Conservation (phyloP, 2,329 filamentous ascomycete genomes). For the Dothidotthia symphoricarpi region DNA sequence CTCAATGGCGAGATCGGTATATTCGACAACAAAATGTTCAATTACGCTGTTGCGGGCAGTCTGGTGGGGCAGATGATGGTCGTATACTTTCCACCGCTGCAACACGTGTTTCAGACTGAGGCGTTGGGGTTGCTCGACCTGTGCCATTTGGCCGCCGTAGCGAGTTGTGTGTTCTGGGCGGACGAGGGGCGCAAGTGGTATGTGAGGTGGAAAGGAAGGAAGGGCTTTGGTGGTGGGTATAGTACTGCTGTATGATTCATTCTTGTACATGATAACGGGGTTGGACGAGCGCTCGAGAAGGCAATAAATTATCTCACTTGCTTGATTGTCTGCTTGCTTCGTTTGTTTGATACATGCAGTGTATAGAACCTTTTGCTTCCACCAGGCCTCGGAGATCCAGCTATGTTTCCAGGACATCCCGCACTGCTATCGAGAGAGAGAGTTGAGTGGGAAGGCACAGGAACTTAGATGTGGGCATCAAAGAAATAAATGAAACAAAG, state of each 20-base stretch:
- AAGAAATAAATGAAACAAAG: too few relatives aligned
- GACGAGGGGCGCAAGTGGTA: constrained; percentile 81
- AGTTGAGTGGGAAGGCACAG: too few relatives aligned
- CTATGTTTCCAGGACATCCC: too few relatives aligned
- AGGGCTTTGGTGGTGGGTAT: constrained; percentile 38
- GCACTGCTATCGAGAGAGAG: too few relatives aligned
- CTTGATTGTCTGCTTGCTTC: neutral
- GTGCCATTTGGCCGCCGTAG: constrained; percentile 67
- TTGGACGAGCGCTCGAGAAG: too few relatives aligned
- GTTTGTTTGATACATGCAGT: too few relatives aligned
- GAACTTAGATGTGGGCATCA: too few relatives aligned
- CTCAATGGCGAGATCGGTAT: constrained; percentile 79
- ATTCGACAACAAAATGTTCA: constrained; percentile 89
- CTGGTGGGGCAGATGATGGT: constrained; percentile 84
- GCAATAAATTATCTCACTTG: too few relatives aligned
- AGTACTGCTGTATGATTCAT: constrained; percentile 40
- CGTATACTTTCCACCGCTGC: constrained; percentile 91
- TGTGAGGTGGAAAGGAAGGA: constrained; percentile 45
- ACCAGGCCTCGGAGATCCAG: too few relatives aligned
- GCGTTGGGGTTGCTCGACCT: constrained; percentile 73
- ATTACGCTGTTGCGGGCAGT: constrained; percentile 87
- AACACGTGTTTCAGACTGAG: constrained; percentile 95
- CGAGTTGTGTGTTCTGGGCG: constrained; percentile 91
- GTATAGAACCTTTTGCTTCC: too few relatives aligned
- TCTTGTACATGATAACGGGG: neutral